Evolutionary conservation across 1,284 basidiomycete species (phyloP).

Genomic region (Pterulicium gracile): DNA sequence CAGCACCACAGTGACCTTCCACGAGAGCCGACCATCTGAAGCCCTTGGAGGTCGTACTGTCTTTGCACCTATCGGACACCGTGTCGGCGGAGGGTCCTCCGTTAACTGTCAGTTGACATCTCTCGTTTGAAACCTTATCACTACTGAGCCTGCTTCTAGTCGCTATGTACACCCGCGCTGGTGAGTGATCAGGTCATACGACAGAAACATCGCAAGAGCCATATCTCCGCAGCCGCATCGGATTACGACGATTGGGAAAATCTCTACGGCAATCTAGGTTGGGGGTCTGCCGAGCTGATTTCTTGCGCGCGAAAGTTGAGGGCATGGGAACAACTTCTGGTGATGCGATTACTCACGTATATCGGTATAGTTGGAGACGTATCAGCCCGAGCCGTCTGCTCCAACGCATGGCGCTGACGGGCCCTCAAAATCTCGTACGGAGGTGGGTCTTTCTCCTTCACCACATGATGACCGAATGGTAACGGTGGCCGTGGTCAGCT

Average conservation of each 20-base stretch:
- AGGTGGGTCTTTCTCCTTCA: background rate
- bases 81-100: constrained; percentile 47
- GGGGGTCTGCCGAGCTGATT: constrained; percentile 31
- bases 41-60: constrained; percentile 32
- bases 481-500: constrained; percentile 8
- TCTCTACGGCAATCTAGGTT: constrained; percentile 28
- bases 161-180: constrained; percentile 23
- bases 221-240: constrained; percentile 24
- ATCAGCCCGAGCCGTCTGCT: constrained; percentile 21
- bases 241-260: constrained; percentile 37
- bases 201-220: background rate
- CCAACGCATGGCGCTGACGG: constrained; percentile 40
- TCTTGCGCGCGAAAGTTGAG: constrained; percentile 33
- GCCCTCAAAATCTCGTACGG: constrained; percentile 41
- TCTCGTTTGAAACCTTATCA: constrained; percentile 20
- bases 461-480: background rate
- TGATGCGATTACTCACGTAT: background rate
- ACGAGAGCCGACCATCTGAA: constrained; percentile 7
- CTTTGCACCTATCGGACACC: constrained; percentile 32
- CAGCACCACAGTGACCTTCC: constrained; percentile 1
- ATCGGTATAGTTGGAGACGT: constrained; percentile 36
- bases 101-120: constrained; percentile 52
- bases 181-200: background rate
- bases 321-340: background rate
- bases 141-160: too few species aligned